phyloP scores from a whole-genome alignment of 371 early-diverging fungal species.

The Capillidium heterosporum region DNA sequence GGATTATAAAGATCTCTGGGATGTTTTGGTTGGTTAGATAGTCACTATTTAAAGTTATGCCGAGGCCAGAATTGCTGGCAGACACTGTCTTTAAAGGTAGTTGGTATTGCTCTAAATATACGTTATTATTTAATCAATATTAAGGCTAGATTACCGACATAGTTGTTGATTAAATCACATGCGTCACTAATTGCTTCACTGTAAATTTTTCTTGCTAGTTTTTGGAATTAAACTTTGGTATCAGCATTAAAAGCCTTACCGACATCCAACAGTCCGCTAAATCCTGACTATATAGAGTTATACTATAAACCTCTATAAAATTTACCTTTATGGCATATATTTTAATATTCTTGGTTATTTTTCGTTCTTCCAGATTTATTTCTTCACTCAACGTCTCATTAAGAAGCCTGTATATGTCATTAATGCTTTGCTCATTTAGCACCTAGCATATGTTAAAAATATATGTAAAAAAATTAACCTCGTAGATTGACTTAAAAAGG shows the following conservation, averaged over 20 bases:
- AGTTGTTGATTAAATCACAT: conserved; percentile 41
- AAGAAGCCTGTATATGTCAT: conserved; percentile 17
- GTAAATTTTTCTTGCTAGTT: conserved; percentile 30
- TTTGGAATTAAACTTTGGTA: background rate
- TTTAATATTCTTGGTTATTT: conserved; percentile 2
- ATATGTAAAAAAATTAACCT: conserved; percentile 12
- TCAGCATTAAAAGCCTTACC: conserved; percentile 26
- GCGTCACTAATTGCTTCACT: conserved; percentile 70
- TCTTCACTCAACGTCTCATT: conserved; percentile 39
- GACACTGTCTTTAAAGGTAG: conserved; percentile 46
- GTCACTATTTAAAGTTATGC: conserved; percentile 24
- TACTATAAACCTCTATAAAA: conserved; percentile 60
- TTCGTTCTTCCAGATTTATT: conserved; percentile 13
- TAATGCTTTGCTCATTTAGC: conserved; percentile 13
- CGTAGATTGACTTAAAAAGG: conserved; percentile 8
- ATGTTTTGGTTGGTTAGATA: conserved; percentile 16
- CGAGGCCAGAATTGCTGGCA: conserved; percentile 35
- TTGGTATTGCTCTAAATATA: conserved; percentile 23
- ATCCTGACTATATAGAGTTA: conserved; percentile 67
- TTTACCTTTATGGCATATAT: conserved; percentile 39
- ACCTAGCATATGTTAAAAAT: conserved; percentile 17
- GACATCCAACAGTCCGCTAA: conserved; percentile 76
- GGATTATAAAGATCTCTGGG: conserved; percentile 33
- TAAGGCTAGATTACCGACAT: conserved; percentile 21
- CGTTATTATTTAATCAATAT: background rate